Evolutionary conservation across 495 filamentous ascomycete species (phyloP).

Genomic region (Talaromyces proteolyticus): DNA sequence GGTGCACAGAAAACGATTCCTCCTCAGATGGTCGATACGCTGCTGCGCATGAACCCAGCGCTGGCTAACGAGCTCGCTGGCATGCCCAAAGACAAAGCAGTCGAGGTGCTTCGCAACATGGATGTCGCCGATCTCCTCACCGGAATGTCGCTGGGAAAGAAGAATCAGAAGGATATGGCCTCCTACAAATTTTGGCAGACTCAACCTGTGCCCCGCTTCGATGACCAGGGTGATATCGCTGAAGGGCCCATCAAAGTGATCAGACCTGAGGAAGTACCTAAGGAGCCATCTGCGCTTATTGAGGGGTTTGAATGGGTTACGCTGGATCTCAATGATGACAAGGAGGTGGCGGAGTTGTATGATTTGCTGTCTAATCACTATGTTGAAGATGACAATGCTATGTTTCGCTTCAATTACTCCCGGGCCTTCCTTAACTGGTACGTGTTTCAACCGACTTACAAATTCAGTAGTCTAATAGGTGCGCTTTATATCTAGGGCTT

Average conservation of each 20-base stretch:
- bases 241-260: slow-evolving; percentile 66
- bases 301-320: slow-evolving; percentile 91
- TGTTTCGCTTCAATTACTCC: slow-evolving; percentile 97
- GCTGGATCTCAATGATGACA: slow-evolving; percentile 69
- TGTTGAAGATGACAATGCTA: slow-evolving; percentile 91
- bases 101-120: slow-evolving; percentile 64
- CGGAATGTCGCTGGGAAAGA: slow-evolving; percentile 64
- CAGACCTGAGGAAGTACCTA: slow-evolving; percentile 67
- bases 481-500: too few relatives aligned
- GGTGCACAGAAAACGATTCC: slow-evolving; percentile 32
- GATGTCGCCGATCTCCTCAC: slow-evolving; percentile 77
- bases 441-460: too few relatives aligned
- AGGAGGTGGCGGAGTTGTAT: slow-evolving; percentile 75
- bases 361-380: slow-evolving; percentile 88
- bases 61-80: slow-evolving; percentile 40
- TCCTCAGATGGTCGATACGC: slow-evolving; percentile 32
- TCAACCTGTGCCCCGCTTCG: slow-evolving; percentile 87
- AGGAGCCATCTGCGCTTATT: slow-evolving; percentile 57
- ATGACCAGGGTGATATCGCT: slow-evolving; percentile 34
- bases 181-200: slow-evolving; percentile 98
- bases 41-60: slow-evolving; percentile 45
- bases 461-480: too few relatives aligned
- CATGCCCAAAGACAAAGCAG: slow-evolving; percentile 40
- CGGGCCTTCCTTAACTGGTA: slow-evolving; percentile 83
- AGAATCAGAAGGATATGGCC: slow-evolving; percentile 93